Evolutionary conservation across 2,329 filamentous ascomycete genomes (phyloP), one percentile per base, ranked within the genome.

Genomic region (Hypoxylon sp.): DNA sequence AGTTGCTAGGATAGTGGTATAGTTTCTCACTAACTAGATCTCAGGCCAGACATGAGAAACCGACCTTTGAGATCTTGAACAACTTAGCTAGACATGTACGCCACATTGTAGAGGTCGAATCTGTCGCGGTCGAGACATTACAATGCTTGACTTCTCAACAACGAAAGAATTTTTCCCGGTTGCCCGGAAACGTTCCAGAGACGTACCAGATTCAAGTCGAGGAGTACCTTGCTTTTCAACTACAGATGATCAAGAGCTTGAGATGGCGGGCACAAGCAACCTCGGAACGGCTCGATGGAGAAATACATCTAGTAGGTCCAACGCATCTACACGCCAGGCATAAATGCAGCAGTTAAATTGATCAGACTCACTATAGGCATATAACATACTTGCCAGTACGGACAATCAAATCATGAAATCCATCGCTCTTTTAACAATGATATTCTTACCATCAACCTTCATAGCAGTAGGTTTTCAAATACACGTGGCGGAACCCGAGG

Each of bases 331-430:
- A 3, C 19, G 10, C 14, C 7, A 41, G 7, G 38, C 19, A 19
- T 2, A 7, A 41, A n/a, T 30, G 10, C 1, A n/a, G n/a, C 11
- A 48, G 21, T 23, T 2, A n/a, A 3, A 28, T 21, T 48, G 14
- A 48, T 21, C 2, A 14, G 14, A 3, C 11, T 5, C 9, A 13
- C 23, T 3, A 25, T n/a, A 48, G 45, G 45, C 45, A 2, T 48
- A 48, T 25, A 48, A 48, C 23, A 48, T 48, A 25, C 45, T 48
- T 25, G 45, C 45, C 13, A 48, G 45, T 10, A 48, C 45, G 4
- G 45, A 48, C 21, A 48, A 28, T 48, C 45, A 48, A 9, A 48
- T 48, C 21, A 48, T 48, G 45, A 48, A 48, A 9, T 48, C 45
- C 23, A 7, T 48, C 13, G 19, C 45, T 5, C 45, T 48, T 2